A percentile compares a stretch with the other conserved stretches of the same genome.
These are phyloP conservation scores for Aspergillus haitiensis DNA, from an alignment of 495 filamentous ascomycete species.

Conservation along the genomic window DNA sequence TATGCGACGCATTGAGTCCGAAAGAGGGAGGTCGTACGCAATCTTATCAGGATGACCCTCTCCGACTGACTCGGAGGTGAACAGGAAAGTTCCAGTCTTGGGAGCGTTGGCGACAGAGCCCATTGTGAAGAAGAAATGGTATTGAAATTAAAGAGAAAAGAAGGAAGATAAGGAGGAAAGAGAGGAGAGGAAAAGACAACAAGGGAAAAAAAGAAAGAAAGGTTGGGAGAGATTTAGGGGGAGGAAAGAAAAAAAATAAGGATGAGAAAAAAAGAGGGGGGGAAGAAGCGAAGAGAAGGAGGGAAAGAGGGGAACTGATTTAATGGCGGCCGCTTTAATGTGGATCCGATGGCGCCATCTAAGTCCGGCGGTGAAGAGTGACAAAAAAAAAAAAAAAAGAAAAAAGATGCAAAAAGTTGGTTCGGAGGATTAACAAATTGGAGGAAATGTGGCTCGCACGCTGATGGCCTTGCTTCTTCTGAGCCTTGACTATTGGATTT, in stretches of 20 bases:
- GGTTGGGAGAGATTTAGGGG: constrained; percentile 23
- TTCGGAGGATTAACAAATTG: neutral
- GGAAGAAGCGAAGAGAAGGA: constrained; percentile 20
- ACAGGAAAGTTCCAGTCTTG: constrained; percentile 81
- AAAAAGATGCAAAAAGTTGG: constrained; percentile 5
- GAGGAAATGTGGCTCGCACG: neutral
- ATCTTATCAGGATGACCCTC: constrained; percentile 99
- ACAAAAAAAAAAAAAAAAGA: constrained; percentile 23
- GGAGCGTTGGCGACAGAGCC: constrained; percentile 55
- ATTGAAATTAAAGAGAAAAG: constrained; percentile 22
- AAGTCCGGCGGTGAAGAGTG: constrained; percentile 23
- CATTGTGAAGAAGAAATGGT: constrained; percentile 53
- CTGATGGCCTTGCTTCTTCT: too few species aligned
- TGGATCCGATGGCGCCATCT: constrained; percentile 34
- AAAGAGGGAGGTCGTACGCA: constrained; percentile 53
- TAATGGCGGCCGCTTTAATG: constrained; percentile 21
- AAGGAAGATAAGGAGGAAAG: constrained; percentile 21
- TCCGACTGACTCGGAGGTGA: constrained; percentile 98
- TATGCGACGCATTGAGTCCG: neutral
- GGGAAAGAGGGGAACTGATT: constrained; percentile 22
- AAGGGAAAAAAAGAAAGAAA: constrained; percentile 28
- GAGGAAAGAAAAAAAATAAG: constrained; percentile 23
- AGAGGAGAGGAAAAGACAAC: constrained; percentile 22
- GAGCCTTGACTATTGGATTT: too few species aligned
- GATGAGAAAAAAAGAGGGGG: constrained; percentile 3